These are phyloP conservation scores for Dissophora globulifera DNA, from an alignment of 192 early-diverging fungal species.

Conservation along the genomic window DNA sequence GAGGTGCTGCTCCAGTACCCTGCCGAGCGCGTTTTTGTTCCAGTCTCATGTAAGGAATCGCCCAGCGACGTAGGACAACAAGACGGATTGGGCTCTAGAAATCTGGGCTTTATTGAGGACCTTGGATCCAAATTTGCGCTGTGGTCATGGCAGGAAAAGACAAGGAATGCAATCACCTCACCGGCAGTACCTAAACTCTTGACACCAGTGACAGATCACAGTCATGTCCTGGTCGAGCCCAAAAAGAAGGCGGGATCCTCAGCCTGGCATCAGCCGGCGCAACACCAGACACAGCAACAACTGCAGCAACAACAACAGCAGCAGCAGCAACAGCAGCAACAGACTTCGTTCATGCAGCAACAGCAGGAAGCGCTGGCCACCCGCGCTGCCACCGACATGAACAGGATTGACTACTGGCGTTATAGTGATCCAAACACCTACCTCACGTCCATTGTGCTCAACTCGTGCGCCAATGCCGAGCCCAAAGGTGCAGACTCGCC, in stretches of 20 bases:
- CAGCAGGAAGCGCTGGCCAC: slow-evolving; percentile 34
- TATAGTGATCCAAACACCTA: slow-evolving; percentile 44
- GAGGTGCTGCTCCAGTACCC: slow-evolving; percentile 40
- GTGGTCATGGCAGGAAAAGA: slow-evolving; percentile 51
- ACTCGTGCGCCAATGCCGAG: slow-evolving; percentile 45
- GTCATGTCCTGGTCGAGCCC: slow-evolving; percentile 34
- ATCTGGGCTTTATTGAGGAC: slow-evolving; percentile 46
- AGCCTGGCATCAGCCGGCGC: slow-evolving; percentile 46
- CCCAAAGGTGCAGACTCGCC: slow-evolving; percentile 35
- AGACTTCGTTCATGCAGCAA: slow-evolving; percentile 29
- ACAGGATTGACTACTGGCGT: slow-evolving; percentile 48
- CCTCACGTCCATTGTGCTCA: slow-evolving; percentile 43
- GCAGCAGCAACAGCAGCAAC: slow-evolving; percentile 38
- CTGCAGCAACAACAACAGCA: slow-evolving; percentile 39
- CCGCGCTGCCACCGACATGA: slow-evolving; percentile 30
- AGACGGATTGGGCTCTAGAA: slow-evolving; percentile 46
- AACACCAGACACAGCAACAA: slow-evolving; percentile 31
- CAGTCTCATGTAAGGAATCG: slow-evolving; percentile 41
- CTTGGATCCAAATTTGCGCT: slow-evolving; percentile 42
- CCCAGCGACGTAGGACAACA: slow-evolving; percentile 46
- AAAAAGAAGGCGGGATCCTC: slow-evolving; percentile 43
- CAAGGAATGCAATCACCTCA: slow-evolving; percentile 43
- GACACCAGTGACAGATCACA: slow-evolving; percentile 34
- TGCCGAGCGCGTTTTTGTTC: slow-evolving; percentile 38
- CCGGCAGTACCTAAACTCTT: slow-evolving; percentile 45